Evolutionary conservation across 208 protist species (phyloP), one percentile per base, ranked within the genome.

Genomic region (Wallacemonas rigidus): DNA sequence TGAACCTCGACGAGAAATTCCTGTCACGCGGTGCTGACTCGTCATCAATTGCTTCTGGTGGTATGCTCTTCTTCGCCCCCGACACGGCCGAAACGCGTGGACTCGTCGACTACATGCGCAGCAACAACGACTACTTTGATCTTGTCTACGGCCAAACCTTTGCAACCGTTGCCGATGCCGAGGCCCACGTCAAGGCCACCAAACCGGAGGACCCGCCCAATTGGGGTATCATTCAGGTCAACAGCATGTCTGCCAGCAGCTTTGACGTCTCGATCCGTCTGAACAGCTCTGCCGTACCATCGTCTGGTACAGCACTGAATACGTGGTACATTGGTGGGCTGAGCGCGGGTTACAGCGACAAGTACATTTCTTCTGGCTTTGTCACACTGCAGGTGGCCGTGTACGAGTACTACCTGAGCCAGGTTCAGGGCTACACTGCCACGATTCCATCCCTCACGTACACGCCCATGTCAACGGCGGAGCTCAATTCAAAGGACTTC

Each of bases 301-400:
- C 6, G 12, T 79, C 77, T 6, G 35, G 36, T 11, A 6, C 43
- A 2, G 11, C 39, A 2, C 26, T 79, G 36, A 26, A 79, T 47
- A 54, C 55, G 48, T 55, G 35, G 40, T 88, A 83, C 72, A 12
- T 70, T 44, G 81, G 81, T 53, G 86, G 86, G 11, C 36, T 69
- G 2, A 62, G 2, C 35, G 26, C 15, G 2, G 41, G 48, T 45
- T 72, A 11, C 54, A 56, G 44, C 53, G 41, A 64, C 2, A 53
- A 60, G 48, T 92, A 92, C 69, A 38, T 92, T 2, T 47, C 76
- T 11, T 90, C 85, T 48, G 87, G 87, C 67, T 93, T 89, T 69
- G 53, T 72, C 26, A 85, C 82, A 1, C 69, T 93, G 56, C 85
- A 93, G 72, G 61, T 55, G 4, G 73, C 70, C 45, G 53, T 90